phyloP scores from a whole-genome alignment of 208 protist species.

The Wallacemonas collosoma region DNA sequence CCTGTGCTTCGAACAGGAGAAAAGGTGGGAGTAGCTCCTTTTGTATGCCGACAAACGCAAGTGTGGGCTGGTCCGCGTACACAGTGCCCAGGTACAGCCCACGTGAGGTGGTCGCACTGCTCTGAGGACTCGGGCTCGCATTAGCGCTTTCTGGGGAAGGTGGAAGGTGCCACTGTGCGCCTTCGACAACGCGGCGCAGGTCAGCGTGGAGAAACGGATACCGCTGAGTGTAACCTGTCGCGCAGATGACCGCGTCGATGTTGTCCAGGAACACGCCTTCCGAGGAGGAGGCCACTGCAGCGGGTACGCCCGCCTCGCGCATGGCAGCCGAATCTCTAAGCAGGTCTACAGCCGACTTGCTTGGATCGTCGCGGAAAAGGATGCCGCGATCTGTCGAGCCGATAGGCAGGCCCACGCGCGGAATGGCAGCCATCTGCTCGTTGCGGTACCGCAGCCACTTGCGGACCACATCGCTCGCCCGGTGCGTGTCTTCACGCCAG shows the following conservation, averaged over 20 bases:
- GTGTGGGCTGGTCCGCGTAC: conserved; percentile 47
- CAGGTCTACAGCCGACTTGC: conserved; percentile 33
- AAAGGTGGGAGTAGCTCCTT: conserved; percentile 77
- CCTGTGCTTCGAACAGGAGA: conserved; percentile 84
- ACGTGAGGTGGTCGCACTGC: conserved; percentile 9
- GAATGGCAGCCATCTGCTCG: conserved; percentile 32
- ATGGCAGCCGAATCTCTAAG: conserved; percentile 10
- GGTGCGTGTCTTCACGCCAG: conserved; percentile 47
- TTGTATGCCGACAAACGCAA: conserved; percentile 85
- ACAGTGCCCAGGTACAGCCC: conserved; percentile 85
- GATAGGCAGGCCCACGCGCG: conserved; percentile 44
- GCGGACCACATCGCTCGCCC: conserved; percentile 50
- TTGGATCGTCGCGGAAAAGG: conserved; percentile 43
- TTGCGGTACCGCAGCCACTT: conserved; percentile 60
- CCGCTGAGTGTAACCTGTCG: conserved; percentile 73
- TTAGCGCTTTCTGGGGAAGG: not conserved
- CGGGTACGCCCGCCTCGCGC: not conserved
- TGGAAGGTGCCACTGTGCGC: conserved; percentile 18
- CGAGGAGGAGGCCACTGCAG: not conserved
- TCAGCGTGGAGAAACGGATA: conserved; percentile 79
- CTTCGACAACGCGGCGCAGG: conserved; percentile 65
- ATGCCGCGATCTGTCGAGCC: conserved; percentile 44
- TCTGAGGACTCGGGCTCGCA: not conserved
- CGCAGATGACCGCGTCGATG: conserved; percentile 80
- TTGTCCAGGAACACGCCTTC: conserved; percentile 61